Percentiles rank a stretch among this genome's conserved stretches.
Conservation (phyloP, 2,329 filamentous ascomycete species). For the Colletotrichum cuscutae region DNA sequence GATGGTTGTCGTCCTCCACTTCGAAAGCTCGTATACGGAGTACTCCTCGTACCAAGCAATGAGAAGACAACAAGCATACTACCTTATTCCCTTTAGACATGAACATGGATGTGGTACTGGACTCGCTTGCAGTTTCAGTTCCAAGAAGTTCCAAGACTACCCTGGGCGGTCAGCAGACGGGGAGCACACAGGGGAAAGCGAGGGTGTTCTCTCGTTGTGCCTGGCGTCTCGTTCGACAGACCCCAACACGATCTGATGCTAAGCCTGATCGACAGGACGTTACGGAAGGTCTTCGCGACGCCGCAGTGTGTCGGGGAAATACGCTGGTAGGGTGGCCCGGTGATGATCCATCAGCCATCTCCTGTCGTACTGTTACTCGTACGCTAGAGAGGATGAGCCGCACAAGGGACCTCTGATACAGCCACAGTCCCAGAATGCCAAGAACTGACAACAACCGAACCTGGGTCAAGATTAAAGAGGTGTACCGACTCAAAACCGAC, state of each 20-base stretch:
- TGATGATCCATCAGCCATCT: not conserved
- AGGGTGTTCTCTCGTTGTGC: not conserved
- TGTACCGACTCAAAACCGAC: not conserved
- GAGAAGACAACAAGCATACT: slow-evolving; percentile 9
- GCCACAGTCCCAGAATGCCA: slow-evolving; percentile 20
- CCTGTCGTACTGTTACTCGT: not conserved
- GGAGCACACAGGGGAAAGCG: not conserved
- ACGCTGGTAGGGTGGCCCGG: not conserved
- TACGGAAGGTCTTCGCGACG: slow-evolving; percentile 29
- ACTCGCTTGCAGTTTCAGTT: slow-evolving; percentile 32
- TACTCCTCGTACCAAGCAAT: no score
- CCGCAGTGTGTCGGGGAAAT: not conserved
- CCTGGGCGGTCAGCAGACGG: not conserved
- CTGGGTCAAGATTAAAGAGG: not conserved
- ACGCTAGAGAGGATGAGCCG: not conserved
- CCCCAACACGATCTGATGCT: slow-evolving; percentile 26
- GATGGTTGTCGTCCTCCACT: not conserved
- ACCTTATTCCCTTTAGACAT: slow-evolving; percentile 16
- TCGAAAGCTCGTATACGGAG: no score
- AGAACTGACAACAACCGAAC: not conserved
- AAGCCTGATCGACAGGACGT: slow-evolving; percentile 24
- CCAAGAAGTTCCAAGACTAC: slow-evolving; percentile 12
- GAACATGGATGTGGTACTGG: not conserved
- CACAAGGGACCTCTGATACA: slow-evolving; percentile 16
- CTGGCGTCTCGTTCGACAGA: not conserved